Percentiles rank a stretch among this genome's conserved stretches.
phyloP scores from a whole-genome alignment of 2,329 filamentous ascomycete genomes.

The Sporothrix brunneoviolacea region DNA sequence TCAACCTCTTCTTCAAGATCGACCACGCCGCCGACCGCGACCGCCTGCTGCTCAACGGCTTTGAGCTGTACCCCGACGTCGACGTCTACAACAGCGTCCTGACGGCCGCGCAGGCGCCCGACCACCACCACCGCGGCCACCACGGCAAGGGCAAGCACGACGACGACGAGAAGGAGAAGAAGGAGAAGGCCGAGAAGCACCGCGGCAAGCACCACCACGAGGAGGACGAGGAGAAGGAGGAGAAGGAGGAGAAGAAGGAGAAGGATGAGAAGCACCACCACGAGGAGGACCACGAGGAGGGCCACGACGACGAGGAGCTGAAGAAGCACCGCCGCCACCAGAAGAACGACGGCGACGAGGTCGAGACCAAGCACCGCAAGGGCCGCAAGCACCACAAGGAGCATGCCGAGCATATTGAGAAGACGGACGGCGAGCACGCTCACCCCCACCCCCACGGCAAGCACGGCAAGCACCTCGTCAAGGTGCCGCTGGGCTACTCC shows the following conservation, averaged over 20 bases:
- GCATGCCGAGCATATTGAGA: too few species aligned
- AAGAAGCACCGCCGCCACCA: conserved; percentile 5
- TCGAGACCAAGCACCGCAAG: neutral
- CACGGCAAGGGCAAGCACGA: conserved; percentile 8
- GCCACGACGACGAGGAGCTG: neutral
- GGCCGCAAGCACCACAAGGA: neutral
- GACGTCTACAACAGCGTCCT: conserved; percentile 39
- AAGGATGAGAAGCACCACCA: neutral
- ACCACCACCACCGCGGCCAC: conserved; percentile 23
- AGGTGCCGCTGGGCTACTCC: conserved; percentile 43
- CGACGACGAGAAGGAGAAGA: conserved; percentile 9
- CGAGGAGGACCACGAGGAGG: conserved; percentile 17
- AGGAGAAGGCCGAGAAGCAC: conserved; percentile 9
- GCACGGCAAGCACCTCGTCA: conserved; percentile 6
- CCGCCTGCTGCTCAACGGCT: conserved; percentile 51
- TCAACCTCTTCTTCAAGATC: conserved; percentile 50
- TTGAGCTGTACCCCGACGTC: conserved; percentile 51
- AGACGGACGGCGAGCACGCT: too few species aligned
- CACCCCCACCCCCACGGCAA: too few species aligned
- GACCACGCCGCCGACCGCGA: conserved; percentile 37
- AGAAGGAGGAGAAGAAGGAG: conserved; percentile 1
- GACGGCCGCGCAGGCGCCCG: conserved; percentile 38
- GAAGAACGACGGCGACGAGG: conserved; percentile 4
- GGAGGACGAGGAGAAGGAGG: conserved; percentile 22
- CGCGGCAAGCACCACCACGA: conserved; percentile 16